These are phyloP conservation scores for Fraxinus nigra DNA, from an alignment of 305 asterid species.

Conservation along the genomic window DNA sequence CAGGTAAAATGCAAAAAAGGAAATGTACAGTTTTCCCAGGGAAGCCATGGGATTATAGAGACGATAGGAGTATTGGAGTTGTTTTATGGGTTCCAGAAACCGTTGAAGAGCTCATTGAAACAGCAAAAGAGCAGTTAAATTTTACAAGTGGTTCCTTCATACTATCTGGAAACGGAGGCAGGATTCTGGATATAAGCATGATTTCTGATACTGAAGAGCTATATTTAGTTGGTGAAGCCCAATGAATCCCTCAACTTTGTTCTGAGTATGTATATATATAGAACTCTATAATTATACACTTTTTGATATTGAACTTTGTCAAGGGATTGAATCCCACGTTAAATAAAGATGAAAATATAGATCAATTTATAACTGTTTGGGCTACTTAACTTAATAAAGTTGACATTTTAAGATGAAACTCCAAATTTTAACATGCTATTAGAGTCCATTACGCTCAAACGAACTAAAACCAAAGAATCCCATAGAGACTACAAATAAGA, in stretches of 20 bases:
- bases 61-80: conserved; percentile 30
- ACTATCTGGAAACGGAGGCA: conserved; percentile 40
- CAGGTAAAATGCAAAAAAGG: conserved; percentile 23
- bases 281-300: not conserved
- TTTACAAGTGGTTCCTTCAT: conserved; percentile 22
- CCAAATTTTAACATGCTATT: no score
- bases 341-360: no score
- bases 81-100: not conserved
- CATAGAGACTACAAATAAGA: not conserved
- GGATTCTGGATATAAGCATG: conserved; percentile 32
- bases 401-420: no score
- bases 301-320: not conserved
- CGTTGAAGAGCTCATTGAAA: conserved; percentile 13
- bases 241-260: not conserved
- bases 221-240: conserved; percentile 29
- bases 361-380: no score
- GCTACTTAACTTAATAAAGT: no score
- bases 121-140: conserved; percentile 28
- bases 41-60: conserved; percentile 30
- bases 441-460: no score
- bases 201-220: conserved; percentile 33
- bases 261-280: not conserved
- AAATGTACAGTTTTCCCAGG: conserved; percentile 36
- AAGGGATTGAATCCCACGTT: no score
- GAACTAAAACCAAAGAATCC: not conserved